These are phyloP conservation scores for Gossypium bickii DNA, from an alignment of 345 rosid species.

Conservation along the genomic window DNA sequence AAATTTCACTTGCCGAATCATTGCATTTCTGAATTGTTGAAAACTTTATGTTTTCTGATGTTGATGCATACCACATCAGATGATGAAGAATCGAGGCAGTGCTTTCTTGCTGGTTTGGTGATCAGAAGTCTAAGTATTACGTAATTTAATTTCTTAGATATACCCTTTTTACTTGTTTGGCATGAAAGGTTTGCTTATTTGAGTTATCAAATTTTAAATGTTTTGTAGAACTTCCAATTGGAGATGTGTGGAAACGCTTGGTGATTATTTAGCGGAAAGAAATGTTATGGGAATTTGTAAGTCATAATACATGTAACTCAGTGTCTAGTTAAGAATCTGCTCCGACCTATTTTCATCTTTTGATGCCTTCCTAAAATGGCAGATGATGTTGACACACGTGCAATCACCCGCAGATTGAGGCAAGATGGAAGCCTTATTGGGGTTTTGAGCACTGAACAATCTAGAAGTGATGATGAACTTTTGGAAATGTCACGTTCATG, in stretches of 20 bases:
- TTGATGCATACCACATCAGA: conserved; percentile 34
- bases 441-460: conserved; percentile 77
- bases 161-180: not conserved
- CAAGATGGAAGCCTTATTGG: conserved; percentile 98
- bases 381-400: conserved; percentile 97
- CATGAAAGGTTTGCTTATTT: not conserved
- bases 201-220: not conserved
- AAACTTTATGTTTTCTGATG: conserved; percentile 9
- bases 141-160: conserved; percentile 20
- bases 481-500: conserved; percentile 76
- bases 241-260: conserved; percentile 75
- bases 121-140: conserved; percentile 80
- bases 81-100: conserved; percentile 86
- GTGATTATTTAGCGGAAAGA: conserved; percentile 79
- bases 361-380: conserved; percentile 13
- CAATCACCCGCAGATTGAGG: conserved; percentile 89
- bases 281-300: conserved; percentile 91
- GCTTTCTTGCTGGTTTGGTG: conserved; percentile 90
- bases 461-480: conserved; percentile 76
- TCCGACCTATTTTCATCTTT: conserved; percentile 11
- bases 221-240: conserved; percentile 82
- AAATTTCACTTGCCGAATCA: not conserved
- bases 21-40: not conserved
- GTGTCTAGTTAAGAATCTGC: not conserved
- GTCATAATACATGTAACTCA: conserved; percentile 12